phyloP scores from a whole-genome alignment of 495 filamentous ascomycete species.

The Neurospora hispaniola region DNA sequence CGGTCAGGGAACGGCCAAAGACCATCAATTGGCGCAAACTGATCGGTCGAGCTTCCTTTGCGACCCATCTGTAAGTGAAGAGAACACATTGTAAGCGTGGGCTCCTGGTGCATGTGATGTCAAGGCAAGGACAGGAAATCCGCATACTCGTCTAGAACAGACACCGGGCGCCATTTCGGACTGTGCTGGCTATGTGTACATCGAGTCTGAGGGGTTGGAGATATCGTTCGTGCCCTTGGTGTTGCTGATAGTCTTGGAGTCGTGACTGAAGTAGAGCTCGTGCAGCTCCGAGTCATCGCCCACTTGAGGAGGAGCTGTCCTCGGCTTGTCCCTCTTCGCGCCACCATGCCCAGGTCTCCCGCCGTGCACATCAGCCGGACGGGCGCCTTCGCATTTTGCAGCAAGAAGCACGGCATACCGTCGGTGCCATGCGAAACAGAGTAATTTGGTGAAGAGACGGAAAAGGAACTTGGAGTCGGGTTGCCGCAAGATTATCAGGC shows the following conservation, averaged over 20 bases:
- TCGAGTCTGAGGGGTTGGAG: not conserved
- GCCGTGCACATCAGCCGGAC: constrained; percentile 23
- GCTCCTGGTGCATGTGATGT: not conserved
- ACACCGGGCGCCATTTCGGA: constrained; percentile 67
- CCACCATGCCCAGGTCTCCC: constrained; percentile 9
- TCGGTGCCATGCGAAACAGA: constrained; percentile 31
- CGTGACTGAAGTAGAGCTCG: not conserved
- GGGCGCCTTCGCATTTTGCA: constrained; percentile 33
- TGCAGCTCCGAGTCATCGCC: not conserved
- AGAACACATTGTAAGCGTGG: constrained; percentile 13
- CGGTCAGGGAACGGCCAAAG: constrained; percentile 81
- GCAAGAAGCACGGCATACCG: constrained; percentile 36
- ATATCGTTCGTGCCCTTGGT: not conserved
- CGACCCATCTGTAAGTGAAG: constrained; percentile 59
- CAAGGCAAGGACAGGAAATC: not conserved
- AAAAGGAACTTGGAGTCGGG: not conserved
- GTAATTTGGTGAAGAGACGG: not conserved
- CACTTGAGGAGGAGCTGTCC: constrained; percentile 2
- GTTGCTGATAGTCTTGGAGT: not conserved
- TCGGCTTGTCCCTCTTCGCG: not conserved
- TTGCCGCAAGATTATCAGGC: not conserved
- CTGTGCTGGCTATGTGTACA: constrained; percentile 8
- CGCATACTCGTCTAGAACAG: constrained; percentile 77
- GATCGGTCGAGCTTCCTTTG: constrained; percentile 74
- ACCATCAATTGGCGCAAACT: constrained; percentile 88